Base-by-base conservation (phyloP, 2,329 filamentous ascomycete genomes). In the Aspergillus sp. region DNA sequence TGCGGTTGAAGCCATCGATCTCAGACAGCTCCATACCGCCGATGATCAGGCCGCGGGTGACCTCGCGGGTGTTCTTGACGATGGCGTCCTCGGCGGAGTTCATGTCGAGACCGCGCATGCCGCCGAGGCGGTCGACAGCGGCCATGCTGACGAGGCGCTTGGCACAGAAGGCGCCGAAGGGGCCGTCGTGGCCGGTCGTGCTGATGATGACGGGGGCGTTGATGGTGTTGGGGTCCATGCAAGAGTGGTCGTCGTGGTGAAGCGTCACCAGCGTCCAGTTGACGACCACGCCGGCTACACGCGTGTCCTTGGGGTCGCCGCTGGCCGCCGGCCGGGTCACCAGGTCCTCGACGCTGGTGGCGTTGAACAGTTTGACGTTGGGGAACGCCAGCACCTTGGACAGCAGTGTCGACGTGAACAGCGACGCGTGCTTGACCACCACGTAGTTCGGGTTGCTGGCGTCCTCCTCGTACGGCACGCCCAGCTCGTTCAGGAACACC, bases 181-280 rank as follows among this genome's bases (percentile, higher is more conserved):
- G 91, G 44, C 83, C 92, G 60, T 96, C 91, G 65, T 96, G 91
- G 47, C 91, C 92, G 0, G 91, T 96, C 20, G 91, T 96, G 52
- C 86, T 90, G 76, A 96, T 88, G 67, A 96, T 79, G 53, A 96
- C 73, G 1, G 91, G 90, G 0, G 90, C 90, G 69, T 95, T 96
- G 82, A 96, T 95, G 65, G 91, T 96, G 83, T 94, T 95, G 61
- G 91, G 91, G 72, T 96, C 92, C 91, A 96, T 95, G 86, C 91
- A 96, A 56, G 84, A 89, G 77, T 95, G 90, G 70, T 93, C 88
- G 68, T 91, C 88, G 73, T 92, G 88, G 73, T 92, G 87, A 80
- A 93, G 88, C 41, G 86, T 84, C 45, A 96, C 91, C 22, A 96
- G 82, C 1, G 91, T 96, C 91, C 91, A 96, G 82, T 96, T 96